Evolutionary conservation across 176 grass and related monocot species (phyloP), one percentile per base, ranked within the genome.

Genomic region (Rhynchospora tenuis): DNA sequence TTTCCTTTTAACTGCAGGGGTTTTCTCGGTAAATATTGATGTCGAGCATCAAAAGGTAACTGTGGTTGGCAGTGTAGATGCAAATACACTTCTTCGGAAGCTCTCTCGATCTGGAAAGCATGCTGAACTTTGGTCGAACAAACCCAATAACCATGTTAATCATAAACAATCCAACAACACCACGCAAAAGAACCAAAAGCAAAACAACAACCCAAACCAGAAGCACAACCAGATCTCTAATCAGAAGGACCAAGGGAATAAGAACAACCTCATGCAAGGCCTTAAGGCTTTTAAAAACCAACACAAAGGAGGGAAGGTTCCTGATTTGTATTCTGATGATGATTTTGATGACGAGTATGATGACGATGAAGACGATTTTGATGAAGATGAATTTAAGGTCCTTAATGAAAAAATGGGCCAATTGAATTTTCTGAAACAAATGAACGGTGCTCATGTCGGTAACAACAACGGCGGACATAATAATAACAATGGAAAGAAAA

Each of bases 281-380:
- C 91, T 99, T 26, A 90, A 93, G 82, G 86, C 84, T 59, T 99
- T 99, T 86, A 99, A 99, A 81, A 92, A 75, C 79, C 97, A 92
- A 87, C 89, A 96, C 88, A 90, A 50, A 88, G 85, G 88, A 2
- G 89, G 94, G 45, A 85, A 83, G 31, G 14, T 78, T 26, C 83
- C 80, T 52, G 82, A 86, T 47, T 83, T 90, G 70, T 79, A 90
- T 61, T 75, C 93, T 23, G 85, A 91, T 0, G 73, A 92, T 17
- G 90, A 86, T 69, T 92, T 90, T 0, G 92, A 95, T 8, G 92
- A 99, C 0, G 97, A 99, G 7, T 54, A 88, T 68, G 84, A 96
- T 59, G 89, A 96, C 0, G 95, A 99, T 0, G 91, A 90, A 0
- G 93, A 89, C 0, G 90, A 89, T 84, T 89, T 87, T 24, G 91